These are phyloP conservation scores for Vitis labrusca DNA, from an alignment of 164 flowering plant genomes.

Conservation along the genomic window DNA sequence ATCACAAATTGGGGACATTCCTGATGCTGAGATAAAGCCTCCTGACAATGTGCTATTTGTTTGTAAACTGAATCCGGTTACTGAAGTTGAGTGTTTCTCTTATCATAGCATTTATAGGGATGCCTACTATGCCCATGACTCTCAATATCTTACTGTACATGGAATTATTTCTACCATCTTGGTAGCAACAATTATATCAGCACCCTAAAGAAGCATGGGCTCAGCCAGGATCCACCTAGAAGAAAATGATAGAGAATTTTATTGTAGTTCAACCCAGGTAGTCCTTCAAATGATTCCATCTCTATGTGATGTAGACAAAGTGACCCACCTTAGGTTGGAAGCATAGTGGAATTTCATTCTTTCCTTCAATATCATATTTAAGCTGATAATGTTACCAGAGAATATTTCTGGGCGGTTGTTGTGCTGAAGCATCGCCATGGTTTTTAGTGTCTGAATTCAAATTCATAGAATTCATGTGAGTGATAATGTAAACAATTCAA, in stretches of 20 bases:
- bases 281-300: no score
- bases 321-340: no score
- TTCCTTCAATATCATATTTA: no score
- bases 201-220: conserved; percentile 64
- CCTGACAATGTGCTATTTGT: conserved; percentile 96
- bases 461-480: no score
- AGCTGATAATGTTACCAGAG: no score
- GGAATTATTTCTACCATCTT: conserved; percentile 85
- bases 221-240: conserved; percentile 65
- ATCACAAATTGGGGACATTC: conserved; percentile 82
- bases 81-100: conserved; percentile 60
- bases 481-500: no score
- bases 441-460: no score
- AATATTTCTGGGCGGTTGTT: no score
- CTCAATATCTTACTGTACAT: conserved; percentile 24
- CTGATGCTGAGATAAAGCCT: conserved; percentile 92
- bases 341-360: no score
- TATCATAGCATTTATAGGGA: background rate
- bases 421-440: no score
- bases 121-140: background rate
- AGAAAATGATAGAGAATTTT: conserved; percentile 35
- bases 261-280: no score
- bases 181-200: conserved; percentile 84
- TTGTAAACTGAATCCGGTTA: conserved; percentile 96
- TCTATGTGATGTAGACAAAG: no score